phyloP scores from a whole-genome alignment of 2,329 filamentous ascomycete genomes.

The Verticillium nubilum region DNA sequence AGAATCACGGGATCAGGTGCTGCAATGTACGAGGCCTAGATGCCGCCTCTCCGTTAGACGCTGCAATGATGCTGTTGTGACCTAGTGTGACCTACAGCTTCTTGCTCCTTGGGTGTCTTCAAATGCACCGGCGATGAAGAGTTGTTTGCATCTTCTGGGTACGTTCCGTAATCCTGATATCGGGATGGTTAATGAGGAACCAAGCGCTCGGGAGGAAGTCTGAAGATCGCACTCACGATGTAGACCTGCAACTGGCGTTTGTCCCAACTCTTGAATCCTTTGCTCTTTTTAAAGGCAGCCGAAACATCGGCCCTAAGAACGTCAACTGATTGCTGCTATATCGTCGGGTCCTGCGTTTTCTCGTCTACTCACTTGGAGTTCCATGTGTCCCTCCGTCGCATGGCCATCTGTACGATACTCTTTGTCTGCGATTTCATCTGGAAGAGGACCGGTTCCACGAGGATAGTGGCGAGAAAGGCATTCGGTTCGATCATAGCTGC shows the following conservation, averaged over 20 bases:
- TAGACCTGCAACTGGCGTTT: slow-evolving; percentile 2
- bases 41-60: background rate
- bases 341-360: background rate
- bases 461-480: slow-evolving; percentile 1
- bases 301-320: background rate
- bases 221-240: background rate
- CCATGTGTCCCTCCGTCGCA: slow-evolving; percentile 3
- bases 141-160: background rate
- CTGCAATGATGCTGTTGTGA: no score
- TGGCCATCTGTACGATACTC: background rate
- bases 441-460: slow-evolving; percentile 7
- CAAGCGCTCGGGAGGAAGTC: background rate
- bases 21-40: slow-evolving; percentile 5
- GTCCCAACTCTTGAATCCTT: slow-evolving; percentile 3
- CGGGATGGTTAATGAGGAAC: background rate
- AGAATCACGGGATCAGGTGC: slow-evolving; percentile 5
- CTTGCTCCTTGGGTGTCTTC: slow-evolving; percentile 6
- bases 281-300: background rate
- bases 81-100: slow-evolving; percentile 1
- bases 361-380: slow-evolving; percentile 1
- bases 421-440: slow-evolving; percentile 6
- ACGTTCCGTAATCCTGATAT: slow-evolving; percentile 3
- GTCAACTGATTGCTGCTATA: no score
- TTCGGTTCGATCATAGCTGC: slow-evolving; percentile 6
- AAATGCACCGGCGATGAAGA: background rate